These are phyloP conservation scores for Epichloe gansuensis DNA, from an alignment of 2,329 filamentous ascomycete species.

Conservation along the genomic window DNA sequence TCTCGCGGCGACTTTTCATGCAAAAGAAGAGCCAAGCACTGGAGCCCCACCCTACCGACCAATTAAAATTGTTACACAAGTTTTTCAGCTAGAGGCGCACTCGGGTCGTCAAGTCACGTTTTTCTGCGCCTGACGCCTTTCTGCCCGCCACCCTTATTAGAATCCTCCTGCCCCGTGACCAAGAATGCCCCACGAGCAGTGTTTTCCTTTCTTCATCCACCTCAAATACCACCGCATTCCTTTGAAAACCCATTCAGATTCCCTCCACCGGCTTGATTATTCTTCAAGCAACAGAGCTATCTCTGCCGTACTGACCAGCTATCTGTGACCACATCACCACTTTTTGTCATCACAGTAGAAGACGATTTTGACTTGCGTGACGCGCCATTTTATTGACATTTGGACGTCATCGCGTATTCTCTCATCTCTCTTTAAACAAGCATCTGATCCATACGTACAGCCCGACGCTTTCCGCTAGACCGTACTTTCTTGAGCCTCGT, in stretches of 20 bases:
- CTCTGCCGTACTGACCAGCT: slow-evolving; percentile 1
- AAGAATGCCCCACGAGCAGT: background rate
- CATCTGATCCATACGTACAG: slow-evolving; percentile 4
- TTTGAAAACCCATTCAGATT: background rate
- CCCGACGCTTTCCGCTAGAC: slow-evolving; percentile 1
- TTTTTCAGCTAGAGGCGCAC: background rate
- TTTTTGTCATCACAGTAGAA: slow-evolving; percentile 12
- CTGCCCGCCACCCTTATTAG: slow-evolving; percentile 1
- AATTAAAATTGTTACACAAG: background rate
- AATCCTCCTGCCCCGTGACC: background rate
- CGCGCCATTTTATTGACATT: slow-evolving; percentile 6
- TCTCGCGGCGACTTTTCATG: background rate
- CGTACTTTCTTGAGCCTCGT: slow-evolving; percentile 6
- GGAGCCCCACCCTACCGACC: background rate
- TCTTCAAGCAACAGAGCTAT: background rate
- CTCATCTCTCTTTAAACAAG: background rate
- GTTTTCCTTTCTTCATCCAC: background rate
- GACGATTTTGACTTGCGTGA: slow-evolving; percentile 7
- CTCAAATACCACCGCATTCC: background rate
- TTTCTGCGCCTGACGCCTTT: slow-evolving; percentile 1
- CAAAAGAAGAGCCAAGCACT: background rate
- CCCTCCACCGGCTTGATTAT: background rate
- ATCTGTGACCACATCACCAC: slow-evolving; percentile 9
- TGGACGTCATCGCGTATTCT: slow-evolving; percentile 9
- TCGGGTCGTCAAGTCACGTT: slow-evolving; percentile 4